Evolutionary conservation across 208 protist species (phyloP).

Genomic region (Endotrypanum monterogeii): DNA sequence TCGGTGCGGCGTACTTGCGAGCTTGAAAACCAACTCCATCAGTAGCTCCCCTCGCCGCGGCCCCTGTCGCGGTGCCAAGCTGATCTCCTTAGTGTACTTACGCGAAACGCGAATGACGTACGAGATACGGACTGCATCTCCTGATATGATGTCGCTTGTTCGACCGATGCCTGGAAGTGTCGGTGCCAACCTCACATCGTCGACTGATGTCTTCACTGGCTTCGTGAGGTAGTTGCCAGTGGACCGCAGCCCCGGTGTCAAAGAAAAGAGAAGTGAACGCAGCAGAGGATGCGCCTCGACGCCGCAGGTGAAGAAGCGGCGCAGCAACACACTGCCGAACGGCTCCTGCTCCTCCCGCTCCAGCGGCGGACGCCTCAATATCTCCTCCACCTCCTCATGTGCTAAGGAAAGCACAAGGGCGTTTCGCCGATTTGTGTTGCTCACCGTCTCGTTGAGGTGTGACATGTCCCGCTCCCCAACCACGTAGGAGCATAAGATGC

Average conservation of each 20-base stretch:
- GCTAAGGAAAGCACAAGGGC: constrained; percentile 23
- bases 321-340: constrained; percentile 71
- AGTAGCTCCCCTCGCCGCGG: constrained; percentile 14
- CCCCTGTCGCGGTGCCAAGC: constrained; percentile 9
- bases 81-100: constrained; percentile 23
- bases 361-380: constrained; percentile 57
- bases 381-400: constrained; percentile 41
- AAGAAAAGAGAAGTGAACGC: constrained; percentile 62
- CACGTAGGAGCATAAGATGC: constrained; percentile 52
- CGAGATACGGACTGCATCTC: constrained; percentile 50
- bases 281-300: constrained; percentile 66
- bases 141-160: constrained; percentile 60
- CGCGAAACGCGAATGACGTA: constrained; percentile 54
- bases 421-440: constrained; percentile 31
- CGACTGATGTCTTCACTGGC: constrained; percentile 16
- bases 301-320: constrained; percentile 52
- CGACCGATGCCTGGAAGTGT: constrained; percentile 32
- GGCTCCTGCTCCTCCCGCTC: constrained; percentile 70
- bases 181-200: constrained; percentile 26
- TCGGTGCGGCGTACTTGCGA: constrained; percentile 46
- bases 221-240: constrained; percentile 67
- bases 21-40: constrained; percentile 45
- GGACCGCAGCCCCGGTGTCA: constrained; percentile 75
- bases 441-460: constrained; percentile 49
- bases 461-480: constrained; percentile 31